Evolutionary conservation across 1,139 yeast genomes (phyloP).

Genomic region (Pichia sp.): DNA sequence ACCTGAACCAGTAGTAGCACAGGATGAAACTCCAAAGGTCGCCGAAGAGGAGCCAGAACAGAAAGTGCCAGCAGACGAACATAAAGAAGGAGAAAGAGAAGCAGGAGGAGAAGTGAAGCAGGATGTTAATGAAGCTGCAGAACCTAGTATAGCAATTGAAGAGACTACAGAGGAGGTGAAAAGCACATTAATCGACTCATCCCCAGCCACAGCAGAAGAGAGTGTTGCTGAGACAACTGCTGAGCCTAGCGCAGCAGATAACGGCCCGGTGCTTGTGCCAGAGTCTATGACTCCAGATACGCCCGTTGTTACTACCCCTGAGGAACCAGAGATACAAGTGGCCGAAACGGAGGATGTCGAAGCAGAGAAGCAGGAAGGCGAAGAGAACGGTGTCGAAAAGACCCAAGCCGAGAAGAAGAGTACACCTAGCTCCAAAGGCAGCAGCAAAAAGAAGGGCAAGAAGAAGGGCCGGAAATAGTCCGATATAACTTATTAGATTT

Average conservation of each 20-base stretch:
- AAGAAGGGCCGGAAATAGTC: constrained; percentile 19
- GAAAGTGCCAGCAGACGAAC: neutral
- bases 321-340: neutral
- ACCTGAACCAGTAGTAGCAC: neutral
- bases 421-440: constrained; percentile 7
- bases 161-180: neutral
- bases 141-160: neutral
- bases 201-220: neutral
- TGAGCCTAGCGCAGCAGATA: neutral
- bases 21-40: neutral
- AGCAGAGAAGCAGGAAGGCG: constrained; percentile 6
- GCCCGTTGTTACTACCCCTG: neutral
- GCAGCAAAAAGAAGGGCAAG: constrained; percentile 26
- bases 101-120: neutral
- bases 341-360: neutral
- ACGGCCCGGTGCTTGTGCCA: constrained; percentile 10
- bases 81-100: neutral
- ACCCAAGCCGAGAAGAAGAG: constrained; percentile 1
- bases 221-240: neutral
- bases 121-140: neutral
- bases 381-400: constrained; percentile 14
- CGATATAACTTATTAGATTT: neutral
- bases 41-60: neutral
- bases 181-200: neutral
- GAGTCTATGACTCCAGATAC: constrained; percentile 8